Percentiles rank a stretch among this genome's conserved stretches.
Evolutionary conservation across 352 stramenopile species (phyloP).

Genomic region (Globisporangium cederbergense): DNA sequence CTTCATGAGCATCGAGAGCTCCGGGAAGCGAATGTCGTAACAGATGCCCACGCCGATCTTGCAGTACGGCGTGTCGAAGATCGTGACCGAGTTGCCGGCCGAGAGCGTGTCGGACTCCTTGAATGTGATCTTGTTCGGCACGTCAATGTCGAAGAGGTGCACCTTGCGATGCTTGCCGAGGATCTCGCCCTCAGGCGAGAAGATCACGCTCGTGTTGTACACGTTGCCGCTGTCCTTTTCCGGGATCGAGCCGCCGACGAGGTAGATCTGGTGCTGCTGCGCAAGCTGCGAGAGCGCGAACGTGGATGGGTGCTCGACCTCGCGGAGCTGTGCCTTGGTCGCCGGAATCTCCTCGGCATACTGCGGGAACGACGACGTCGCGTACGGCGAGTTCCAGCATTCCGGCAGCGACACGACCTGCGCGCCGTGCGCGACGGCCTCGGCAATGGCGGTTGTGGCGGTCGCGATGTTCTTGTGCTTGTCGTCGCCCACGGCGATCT

Average conservation of each 20-base stretch:
- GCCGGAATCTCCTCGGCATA: conserved; percentile 96
- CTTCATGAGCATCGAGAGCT: conserved; percentile 97
- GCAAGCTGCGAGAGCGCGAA: conserved; percentile 89
- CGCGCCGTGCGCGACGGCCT: conserved; percentile 72
- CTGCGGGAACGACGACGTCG: conserved; percentile 95
- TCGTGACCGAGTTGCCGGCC: conserved; percentile 83
- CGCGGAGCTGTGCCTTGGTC: conserved; percentile 45
- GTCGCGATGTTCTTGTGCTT: conserved; percentile 85
- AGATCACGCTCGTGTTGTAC: conserved; percentile 99
- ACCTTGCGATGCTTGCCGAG: conserved; percentile 99
- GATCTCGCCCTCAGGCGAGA: conserved; percentile 91
- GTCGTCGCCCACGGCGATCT: conserved; percentile 91
- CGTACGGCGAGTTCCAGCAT: conserved; percentile 97
- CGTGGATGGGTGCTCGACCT: conserved; percentile 78
- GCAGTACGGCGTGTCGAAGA: conserved; percentile 88
- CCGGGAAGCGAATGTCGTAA: conserved; percentile 99
- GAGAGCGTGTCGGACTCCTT: conserved; percentile 99
- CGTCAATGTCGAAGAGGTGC: conserved; percentile 99
- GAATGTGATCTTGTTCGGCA: conserved; percentile 98
- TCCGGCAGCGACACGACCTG: conserved; percentile 92
- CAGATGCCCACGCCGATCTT: conserved; percentile 99
- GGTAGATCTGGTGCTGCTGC: conserved; percentile 85
- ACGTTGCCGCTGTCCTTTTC: conserved; percentile 88
- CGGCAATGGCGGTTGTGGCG: conserved; percentile 52
- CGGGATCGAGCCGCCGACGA: conserved; percentile 97